Evolutionary conservation across 208 protist species (phyloP).

Genomic region (Trypanosoma platydactyli): DNA sequence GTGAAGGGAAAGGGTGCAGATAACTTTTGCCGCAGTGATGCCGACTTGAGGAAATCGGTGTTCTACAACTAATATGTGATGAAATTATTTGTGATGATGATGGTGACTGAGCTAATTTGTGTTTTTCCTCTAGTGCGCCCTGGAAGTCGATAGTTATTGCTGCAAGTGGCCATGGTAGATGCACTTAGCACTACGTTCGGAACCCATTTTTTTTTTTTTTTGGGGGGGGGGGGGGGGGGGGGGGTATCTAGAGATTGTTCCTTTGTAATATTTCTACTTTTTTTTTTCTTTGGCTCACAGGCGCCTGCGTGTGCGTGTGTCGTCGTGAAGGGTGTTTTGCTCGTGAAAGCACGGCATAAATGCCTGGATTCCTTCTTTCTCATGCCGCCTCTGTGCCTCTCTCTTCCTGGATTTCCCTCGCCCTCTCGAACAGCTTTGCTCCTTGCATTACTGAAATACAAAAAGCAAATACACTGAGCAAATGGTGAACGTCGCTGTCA

Average conservation of each 20-base stretch:
- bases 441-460: not conserved
- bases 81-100: too few species aligned
- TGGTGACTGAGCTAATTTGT: too few species aligned
- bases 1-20: too few species aligned
- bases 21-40: too few species aligned
- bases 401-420: not conserved
- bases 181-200: not conserved
- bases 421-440: not conserved
- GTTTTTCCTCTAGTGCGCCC: too few species aligned
- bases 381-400: not conserved
- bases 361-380: too few species aligned
- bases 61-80: too few species aligned
- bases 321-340: not conserved
- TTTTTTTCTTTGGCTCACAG: not conserved
- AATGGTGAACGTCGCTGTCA: conserved; percentile 87
- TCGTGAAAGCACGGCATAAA: conserved; percentile 1
- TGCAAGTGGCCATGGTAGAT: too few species aligned
- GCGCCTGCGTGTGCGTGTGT: not conserved
- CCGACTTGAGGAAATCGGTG: too few species aligned
- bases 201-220: conserved; percentile 1
- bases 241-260: not conserved
- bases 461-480: conserved; percentile 10
- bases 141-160: too few species aligned
- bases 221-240: too few species aligned
- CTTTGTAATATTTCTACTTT: not conserved